phyloP scores from a whole-genome alignment of 2,329 filamentous ascomycete genomes.

The Talaromyces sp. region DNA sequence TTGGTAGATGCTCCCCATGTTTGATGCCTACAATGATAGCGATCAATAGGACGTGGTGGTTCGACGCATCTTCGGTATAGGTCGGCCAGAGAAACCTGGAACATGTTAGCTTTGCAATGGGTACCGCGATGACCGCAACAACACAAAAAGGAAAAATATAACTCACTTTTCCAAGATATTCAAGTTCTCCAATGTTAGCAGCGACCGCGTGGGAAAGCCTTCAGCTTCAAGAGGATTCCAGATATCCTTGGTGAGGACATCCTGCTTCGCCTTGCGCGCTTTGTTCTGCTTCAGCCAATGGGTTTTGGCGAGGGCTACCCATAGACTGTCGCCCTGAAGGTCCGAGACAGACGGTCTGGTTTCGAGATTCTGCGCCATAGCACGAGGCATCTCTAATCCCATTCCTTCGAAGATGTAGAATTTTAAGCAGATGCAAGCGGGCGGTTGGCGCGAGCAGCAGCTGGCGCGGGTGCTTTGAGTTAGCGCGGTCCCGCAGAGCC shows the following conservation, averaged over 20 bases:
- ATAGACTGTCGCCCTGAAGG: conserved; percentile 39
- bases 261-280: conserved; percentile 68
- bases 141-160: neutral
- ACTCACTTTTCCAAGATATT: conserved; percentile 76
- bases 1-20: conserved; percentile 75
- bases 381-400: conserved; percentile 37
- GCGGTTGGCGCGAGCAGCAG: conserved; percentile 6
- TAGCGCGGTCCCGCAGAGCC: conserved; percentile 25
- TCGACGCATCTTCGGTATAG: conserved; percentile 80
- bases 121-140: neutral
- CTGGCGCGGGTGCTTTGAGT: conserved; percentile 8
- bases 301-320: conserved; percentile 68
- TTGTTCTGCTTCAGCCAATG: conserved; percentile 74
- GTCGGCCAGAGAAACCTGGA: conserved; percentile 86
- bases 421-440: conserved; percentile 4
- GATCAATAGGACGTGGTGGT: conserved; percentile 84
- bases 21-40: conserved; percentile 83
- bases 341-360: conserved; percentile 37
- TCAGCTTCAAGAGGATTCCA: conserved; percentile 85
- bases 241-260: conserved; percentile 77
- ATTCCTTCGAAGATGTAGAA: conserved; percentile 19
- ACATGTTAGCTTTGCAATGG: conserved; percentile 14
- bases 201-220: conserved; percentile 67
- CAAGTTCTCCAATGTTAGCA: conserved; percentile 80
- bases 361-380: conserved; percentile 54